Base-by-base conservation (phyloP, 2,329 filamentous ascomycete genomes). In the Didymella pinodella region DNA sequence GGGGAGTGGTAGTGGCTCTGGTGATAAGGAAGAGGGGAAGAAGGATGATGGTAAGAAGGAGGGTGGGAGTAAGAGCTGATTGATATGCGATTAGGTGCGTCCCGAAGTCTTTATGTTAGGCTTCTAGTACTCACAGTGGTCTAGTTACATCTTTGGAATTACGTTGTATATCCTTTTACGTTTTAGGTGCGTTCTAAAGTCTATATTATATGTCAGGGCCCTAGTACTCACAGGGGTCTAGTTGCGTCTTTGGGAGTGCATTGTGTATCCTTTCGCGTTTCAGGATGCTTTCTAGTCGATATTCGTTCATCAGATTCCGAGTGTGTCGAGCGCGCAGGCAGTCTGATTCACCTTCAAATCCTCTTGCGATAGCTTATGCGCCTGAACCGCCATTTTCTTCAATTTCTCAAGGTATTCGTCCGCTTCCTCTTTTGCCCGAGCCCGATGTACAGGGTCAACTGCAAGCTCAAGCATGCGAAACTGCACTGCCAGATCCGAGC, bases 21-120 rank as follows among this genome's bases (percentile, higher is more conserved):
- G 70, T 0, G 70, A 73, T 20, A 70, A 68, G 28, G 67, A 71
- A 26, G 69, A 70, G 29, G 47, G 46, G 26, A 67, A 64, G 52
- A 65, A 65, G 62, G 40, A 54, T 4, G 56, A 62, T 10, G 32
- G 43, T 4, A 61, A 65, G 29, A 57, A 63, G 52, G 51, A 67
- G 22, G 32, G 46, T 32, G 58, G 59, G 34, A 58, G 57, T 1
- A 59, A 59, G 46, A 53, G 43, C 14, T 58, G 49, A 58, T 14
- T 12, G 18, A 18, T 26, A 4, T 32, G 10, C 1, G 1, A 8
- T 12, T 25, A 18, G 18, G 32, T 47, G 4, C 12, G 32, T 22
- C 7, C 5, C 10, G 20, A 22, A 25, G 3, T 20, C 7, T 25
- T 6, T 1, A 10, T 11, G 2, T 16, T 1, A 18, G 32, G 7